phyloP scores from a whole-genome alignment of 805 yeast species.

The Wickerhamomyces strasburgensis region DNA sequence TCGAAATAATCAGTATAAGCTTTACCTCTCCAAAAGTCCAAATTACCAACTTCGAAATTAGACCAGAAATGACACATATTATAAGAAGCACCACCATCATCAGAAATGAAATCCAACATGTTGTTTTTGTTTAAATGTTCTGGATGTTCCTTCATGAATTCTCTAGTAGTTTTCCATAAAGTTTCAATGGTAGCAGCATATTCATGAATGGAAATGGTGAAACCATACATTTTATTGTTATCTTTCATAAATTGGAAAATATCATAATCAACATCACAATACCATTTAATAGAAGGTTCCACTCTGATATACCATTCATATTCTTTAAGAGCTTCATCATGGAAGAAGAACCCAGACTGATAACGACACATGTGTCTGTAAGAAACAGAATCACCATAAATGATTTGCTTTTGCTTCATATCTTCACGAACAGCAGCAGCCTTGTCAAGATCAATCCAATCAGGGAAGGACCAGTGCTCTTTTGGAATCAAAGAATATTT shows the following conservation, averaged over 20 bases:
- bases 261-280: slow-evolving; percentile 63
- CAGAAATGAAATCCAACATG: slow-evolving; percentile 57
- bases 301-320: slow-evolving; percentile 77
- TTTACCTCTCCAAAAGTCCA: slow-evolving; percentile 61
- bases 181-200: slow-evolving; percentile 57
- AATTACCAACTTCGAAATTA: slow-evolving; percentile 69
- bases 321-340: slow-evolving; percentile 52
- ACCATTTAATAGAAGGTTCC: slow-evolving; percentile 61
- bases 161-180: slow-evolving; percentile 55
- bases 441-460: slow-evolving; percentile 50
- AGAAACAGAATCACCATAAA: slow-evolving; percentile 56
- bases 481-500: slow-evolving; percentile 57
- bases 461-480: slow-evolving; percentile 70
- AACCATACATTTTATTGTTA: slow-evolving; percentile 59
- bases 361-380: slow-evolving; percentile 67
- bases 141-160: slow-evolving; percentile 42
- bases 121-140: slow-evolving; percentile 40
- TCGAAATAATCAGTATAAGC: slow-evolving; percentile 61
- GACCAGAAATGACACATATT: slow-evolving; percentile 84
- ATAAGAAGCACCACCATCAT: slow-evolving; percentile 62
- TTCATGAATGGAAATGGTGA: slow-evolving; percentile 65
- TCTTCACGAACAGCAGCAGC: slow-evolving; percentile 41
- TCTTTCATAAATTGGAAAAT: slow-evolving; percentile 58
- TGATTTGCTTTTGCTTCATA: slow-evolving; percentile 40
- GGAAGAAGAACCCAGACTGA: slow-evolving; percentile 54